Percentiles rank a stretch among this genome's conserved stretches.
Conservation (phyloP, 306 rosid genomes). For the Fragaria ananassa region DNA sequence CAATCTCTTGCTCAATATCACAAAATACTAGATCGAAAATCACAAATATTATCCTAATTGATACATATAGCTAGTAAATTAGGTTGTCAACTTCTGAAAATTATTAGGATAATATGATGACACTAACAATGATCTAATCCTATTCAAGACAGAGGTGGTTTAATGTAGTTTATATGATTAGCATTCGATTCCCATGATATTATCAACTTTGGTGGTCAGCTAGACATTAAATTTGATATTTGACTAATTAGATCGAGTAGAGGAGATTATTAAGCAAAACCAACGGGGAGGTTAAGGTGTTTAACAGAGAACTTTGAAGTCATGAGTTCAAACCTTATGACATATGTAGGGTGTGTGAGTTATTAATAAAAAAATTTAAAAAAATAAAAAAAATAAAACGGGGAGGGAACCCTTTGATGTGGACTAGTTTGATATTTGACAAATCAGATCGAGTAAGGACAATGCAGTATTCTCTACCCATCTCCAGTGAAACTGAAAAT, state of each 20-base stretch:
- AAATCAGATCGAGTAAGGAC: conserved; percentile 20
- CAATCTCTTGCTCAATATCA: no score
- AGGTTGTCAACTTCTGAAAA: not conserved
- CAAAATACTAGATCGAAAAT: no score
- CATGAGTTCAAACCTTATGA: no score
- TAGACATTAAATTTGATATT: not conserved
- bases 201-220: not conserved
- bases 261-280: conserved; percentile 8
- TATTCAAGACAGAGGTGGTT: not conserved
- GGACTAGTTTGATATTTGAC: not conserved
- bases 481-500: no score
- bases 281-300: not conserved
- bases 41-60: no score
- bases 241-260: not conserved
- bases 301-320: no score
- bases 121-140: not conserved
- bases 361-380: no score
- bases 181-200: not conserved
- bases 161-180: not conserved
- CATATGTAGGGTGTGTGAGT: no score
- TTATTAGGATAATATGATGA: not conserved
- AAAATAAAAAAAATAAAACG: no score
- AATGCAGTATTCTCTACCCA: conserved; percentile 30
- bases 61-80: no score
- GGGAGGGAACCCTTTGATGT: no score